phyloP scores from a whole-genome alignment of 768 basidiomycete species.

The Collybiopsis luxurians region DNA sequence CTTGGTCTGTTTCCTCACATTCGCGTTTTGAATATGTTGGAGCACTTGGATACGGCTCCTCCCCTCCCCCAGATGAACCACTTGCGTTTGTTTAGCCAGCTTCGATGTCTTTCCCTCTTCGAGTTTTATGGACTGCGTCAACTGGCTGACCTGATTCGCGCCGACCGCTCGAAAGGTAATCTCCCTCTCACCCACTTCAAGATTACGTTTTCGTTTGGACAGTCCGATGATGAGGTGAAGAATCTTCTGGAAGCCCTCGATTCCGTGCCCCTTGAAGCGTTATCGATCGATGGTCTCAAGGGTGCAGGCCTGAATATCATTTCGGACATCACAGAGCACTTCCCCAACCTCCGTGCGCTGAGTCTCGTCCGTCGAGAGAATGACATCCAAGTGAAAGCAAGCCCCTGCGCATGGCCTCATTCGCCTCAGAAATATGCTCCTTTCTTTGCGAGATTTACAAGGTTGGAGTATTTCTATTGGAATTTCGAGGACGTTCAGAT shows the following conservation, averaged over 20 bases:
- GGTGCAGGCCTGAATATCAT: not conserved
- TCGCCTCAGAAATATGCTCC: not conserved
- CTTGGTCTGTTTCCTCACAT: too few species aligned
- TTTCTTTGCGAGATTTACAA: not conserved
- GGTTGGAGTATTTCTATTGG: not conserved
- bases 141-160: not conserved
- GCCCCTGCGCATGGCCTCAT: not conserved
- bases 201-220: not conserved
- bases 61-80: too few species aligned
- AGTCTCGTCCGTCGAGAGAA: not conserved
- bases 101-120: too few species aligned
- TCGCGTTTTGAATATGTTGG: too few species aligned
- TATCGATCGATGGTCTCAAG: not conserved
- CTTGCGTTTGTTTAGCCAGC: too few species aligned
- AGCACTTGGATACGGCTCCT: too few species aligned
- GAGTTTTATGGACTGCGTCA: not conserved
- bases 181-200: not conserved
- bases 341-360: not conserved
- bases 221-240: not conserved
- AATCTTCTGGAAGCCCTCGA: not conserved
- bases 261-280: not conserved
- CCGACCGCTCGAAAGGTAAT: not conserved
- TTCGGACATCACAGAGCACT: not conserved
- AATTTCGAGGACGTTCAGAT: not conserved
- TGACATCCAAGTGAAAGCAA: not conserved